Evolutionary conservation across 1,139 yeast species (phyloP).

Genomic region (Tardiomyces blankii): DNA sequence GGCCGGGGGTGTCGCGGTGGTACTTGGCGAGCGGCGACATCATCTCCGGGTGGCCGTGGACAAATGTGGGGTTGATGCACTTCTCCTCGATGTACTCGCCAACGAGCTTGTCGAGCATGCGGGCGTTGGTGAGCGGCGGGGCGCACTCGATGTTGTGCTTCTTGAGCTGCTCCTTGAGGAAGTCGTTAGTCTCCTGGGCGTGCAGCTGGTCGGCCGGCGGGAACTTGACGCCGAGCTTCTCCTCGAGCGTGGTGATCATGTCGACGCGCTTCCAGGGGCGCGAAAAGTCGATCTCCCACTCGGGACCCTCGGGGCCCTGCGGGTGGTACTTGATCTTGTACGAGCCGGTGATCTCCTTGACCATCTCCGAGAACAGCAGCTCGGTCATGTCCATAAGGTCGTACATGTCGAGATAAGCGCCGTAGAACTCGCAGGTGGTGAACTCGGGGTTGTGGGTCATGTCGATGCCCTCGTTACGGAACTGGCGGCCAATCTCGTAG

Average conservation of each 20-base stretch:
- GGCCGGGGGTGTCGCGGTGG: slow-evolving; percentile 83
- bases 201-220: slow-evolving; percentile 94
- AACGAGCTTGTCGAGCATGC: slow-evolving; percentile 96
- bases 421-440: slow-evolving; percentile 95
- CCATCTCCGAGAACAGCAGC: slow-evolving; percentile 91
- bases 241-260: slow-evolving; percentile 94
- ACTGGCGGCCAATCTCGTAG: slow-evolving; percentile 97
- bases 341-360: slow-evolving; percentile 83
- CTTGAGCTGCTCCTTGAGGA: slow-evolving; percentile 69
- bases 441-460: slow-evolving; percentile 98
- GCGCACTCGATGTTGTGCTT: slow-evolving; percentile 83
- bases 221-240: slow-evolving; percentile 74
- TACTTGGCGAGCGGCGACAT: slow-evolving; percentile 99
- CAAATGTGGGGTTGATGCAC: slow-evolving; percentile 93
- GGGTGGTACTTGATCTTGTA: slow-evolving; percentile 85
- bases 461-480: slow-evolving; percentile 98
- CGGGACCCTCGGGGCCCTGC: slow-evolving; percentile 63
- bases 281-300: slow-evolving; percentile 70
- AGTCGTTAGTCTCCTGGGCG: slow-evolving; percentile 86
- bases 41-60: slow-evolving; percentile 98
- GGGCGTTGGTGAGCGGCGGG: slow-evolving; percentile 95
- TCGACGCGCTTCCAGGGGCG: slow-evolving; percentile 98
- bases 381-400: slow-evolving; percentile 98
- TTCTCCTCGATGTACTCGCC: slow-evolving; percentile 84
- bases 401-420: slow-evolving; percentile 87